Evolutionary conservation across 2,329 filamentous ascomycete genomes (phyloP).

Genomic region (Fusarium nygamai): DNA sequence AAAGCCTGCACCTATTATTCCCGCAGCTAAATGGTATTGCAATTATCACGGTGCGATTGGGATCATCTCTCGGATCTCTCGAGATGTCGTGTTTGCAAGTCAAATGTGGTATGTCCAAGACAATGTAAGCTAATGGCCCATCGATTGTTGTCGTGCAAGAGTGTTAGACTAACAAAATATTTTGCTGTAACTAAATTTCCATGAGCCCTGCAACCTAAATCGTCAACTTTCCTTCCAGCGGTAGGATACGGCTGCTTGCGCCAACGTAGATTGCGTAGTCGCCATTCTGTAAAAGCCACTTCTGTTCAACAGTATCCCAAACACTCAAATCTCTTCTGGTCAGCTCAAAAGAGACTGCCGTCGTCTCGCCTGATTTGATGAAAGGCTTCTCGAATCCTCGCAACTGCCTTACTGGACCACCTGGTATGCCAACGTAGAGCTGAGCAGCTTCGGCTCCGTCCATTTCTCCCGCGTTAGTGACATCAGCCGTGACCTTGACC

Average conservation of each 20-base stretch:
- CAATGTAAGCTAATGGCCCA: too few species aligned
- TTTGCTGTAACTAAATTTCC: too few species aligned
- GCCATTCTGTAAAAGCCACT: neutral
- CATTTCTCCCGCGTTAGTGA: neutral
- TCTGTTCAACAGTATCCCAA: neutral
- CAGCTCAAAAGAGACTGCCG: neutral
- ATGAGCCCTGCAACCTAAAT: neutral
- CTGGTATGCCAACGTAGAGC: neutral
- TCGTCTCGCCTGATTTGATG: neutral
- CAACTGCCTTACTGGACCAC: neutral
- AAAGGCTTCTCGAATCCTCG: neutral
- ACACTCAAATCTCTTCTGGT: neutral
- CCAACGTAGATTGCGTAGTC: neutral
- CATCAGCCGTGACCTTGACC: neutral
- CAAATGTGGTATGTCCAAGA: too few species aligned
- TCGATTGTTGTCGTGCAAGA: too few species aligned
- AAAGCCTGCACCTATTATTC: neutral
- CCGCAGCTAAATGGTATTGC: too few species aligned
- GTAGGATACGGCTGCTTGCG: neutral
- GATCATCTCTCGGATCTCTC: accelerated
- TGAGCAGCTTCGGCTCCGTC: neutral
- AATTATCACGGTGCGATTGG: neutral
- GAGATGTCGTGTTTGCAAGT: neutral
- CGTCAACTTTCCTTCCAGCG: neutral
- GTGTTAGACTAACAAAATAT: too few species aligned